Evolutionary conservation across 2,329 filamentous ascomycete species (phyloP), one percentile per base, ranked within the genome.

Genomic region (Eurotiales sp.): DNA sequence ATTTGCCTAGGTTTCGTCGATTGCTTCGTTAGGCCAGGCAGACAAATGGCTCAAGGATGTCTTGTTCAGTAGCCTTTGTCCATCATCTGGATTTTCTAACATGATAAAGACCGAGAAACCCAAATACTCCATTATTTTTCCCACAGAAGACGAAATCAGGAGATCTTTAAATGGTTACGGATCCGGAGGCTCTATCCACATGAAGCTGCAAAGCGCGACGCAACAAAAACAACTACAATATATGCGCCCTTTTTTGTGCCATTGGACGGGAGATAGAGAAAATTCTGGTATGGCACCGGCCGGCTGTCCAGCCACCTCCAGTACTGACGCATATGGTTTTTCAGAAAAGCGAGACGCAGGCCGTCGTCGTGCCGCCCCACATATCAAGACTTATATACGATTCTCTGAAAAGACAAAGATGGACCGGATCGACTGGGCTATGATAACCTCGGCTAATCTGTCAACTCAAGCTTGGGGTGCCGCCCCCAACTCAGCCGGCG

Each of bases 391-490:
- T 0, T 96, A 93, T 61, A 83, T 91, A 40, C 82, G 87, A 4
- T 90, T 79, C 59, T 58, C 66, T 0, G 65, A 74, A 45, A 30
- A 59, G 4, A 53, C 61, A 12, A 56, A 47, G 2, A 71, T 72
- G 63, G 62, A 67, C 5, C 65, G 56, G 0, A 84, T 95, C 34
- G 87, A 93, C 62, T 96, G 90, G 91, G 89, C 88, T 1, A 76
- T 96, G 56, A 66, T 95, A 2, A 95, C 89, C 0, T 93, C 88
- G n/a, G 90, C 90, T n/a, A 96, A 95, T 59, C 67, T 96, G 2
- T 93, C 88, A 1, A 92, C 85, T 55, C 90, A 95, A 68, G 90
- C 90, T 0, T 96, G 90, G 91, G 90, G 90, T 1, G 83, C 86
- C 32, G 75, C 79, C 2, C 67, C 65, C 1, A 82, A 79, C 55